phyloP scores from a whole-genome alignment of 2,329 filamentous ascomycete species.

The Graphilbum sp. region DNA sequence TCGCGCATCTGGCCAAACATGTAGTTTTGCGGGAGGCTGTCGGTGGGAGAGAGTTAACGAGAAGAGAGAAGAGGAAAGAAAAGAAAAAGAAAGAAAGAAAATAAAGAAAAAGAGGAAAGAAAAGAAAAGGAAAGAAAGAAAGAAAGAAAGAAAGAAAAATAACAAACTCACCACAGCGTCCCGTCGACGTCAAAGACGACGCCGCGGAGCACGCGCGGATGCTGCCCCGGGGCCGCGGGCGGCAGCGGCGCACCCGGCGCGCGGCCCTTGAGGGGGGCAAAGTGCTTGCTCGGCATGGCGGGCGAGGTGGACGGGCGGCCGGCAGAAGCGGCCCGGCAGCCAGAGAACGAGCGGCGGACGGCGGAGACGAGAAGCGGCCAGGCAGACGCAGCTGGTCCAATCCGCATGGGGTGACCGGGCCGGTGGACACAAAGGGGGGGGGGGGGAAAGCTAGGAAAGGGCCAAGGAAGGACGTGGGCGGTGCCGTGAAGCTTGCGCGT shows the following conservation, averaged over 20 bases:
- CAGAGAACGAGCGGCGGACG: background rate
- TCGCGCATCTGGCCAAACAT: constrained; percentile 85
- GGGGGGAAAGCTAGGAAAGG: no score
- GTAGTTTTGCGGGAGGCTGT: constrained; percentile 76
- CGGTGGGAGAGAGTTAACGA: background rate
- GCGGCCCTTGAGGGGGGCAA: constrained; percentile 35
- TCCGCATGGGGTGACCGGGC: no score
- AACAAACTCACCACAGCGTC: constrained; percentile 55
- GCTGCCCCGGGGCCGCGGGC: background rate
- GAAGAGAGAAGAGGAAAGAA: background rate
- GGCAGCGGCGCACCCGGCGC: constrained; percentile 11
- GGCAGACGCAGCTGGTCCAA: no score
- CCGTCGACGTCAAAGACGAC: constrained; percentile 89
- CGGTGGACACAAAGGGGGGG: no score
- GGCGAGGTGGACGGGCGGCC: background rate
- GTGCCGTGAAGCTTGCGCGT: no score
- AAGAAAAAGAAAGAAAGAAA: no score
- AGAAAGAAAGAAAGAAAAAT: background rate
- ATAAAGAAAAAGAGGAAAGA: background rate
- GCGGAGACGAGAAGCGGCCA: no score
- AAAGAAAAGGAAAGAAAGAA: background rate
- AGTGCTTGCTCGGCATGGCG: constrained; percentile 25
- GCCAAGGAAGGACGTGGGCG: no score
- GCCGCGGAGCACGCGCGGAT: constrained; percentile 28
- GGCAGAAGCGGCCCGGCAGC: background rate